A percentile compares a stretch with the other conserved stretches of the same genome.
These are phyloP conservation scores for Tricholoma hemisulphureum DNA, from an alignment of 768 basidiomycete species.

Conservation along the genomic window DNA sequence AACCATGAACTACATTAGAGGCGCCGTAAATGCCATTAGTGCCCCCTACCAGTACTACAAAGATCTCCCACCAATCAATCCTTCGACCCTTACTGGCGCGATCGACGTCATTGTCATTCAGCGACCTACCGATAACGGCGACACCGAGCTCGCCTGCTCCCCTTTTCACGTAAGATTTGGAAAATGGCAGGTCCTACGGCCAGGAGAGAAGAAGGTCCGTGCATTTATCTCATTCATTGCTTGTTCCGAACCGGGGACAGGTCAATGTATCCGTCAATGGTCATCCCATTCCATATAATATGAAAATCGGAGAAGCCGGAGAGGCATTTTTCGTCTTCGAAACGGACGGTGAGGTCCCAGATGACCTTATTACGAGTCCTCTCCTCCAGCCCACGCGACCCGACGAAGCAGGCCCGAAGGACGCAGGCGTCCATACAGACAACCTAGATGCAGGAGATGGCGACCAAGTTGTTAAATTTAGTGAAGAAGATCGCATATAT, in stretches of 20 bases:
- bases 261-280: slow-evolving; percentile 90
- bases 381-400: slow-evolving; percentile 67
- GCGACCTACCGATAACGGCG: slow-evolving; percentile 61
- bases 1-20: slow-evolving; percentile 84
- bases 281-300: slow-evolving; percentile 81
- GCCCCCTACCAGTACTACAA: slow-evolving; percentile 90
- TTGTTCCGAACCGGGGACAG: slow-evolving; percentile 36
- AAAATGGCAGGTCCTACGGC: slow-evolving; percentile 92
- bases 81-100: slow-evolving; percentile 94
- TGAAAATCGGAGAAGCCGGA: slow-evolving; percentile 99
- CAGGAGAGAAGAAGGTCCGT: slow-evolving; percentile 86
- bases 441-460: slow-evolving; percentile 41
- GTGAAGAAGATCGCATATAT: slow-evolving; percentile 4
- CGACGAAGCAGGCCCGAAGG: slow-evolving; percentile 30
- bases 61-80: slow-evolving; percentile 83
- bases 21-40: slow-evolving; percentile 80
- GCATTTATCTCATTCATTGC: neutral
- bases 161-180: slow-evolving; percentile 98
- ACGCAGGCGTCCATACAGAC: slow-evolving; percentile 29
- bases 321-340: slow-evolving; percentile 99
- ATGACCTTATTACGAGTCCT: slow-evolving; percentile 91
- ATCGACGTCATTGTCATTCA: slow-evolving; percentile 98
- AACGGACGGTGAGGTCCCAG: slow-evolving; percentile 92
- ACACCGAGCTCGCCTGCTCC: slow-evolving; percentile 77
- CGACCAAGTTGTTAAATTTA: slow-evolving; percentile 16